Conservation (phyloP, 73 alveolate species). For the Symbiodinium pilosum region DNA sequence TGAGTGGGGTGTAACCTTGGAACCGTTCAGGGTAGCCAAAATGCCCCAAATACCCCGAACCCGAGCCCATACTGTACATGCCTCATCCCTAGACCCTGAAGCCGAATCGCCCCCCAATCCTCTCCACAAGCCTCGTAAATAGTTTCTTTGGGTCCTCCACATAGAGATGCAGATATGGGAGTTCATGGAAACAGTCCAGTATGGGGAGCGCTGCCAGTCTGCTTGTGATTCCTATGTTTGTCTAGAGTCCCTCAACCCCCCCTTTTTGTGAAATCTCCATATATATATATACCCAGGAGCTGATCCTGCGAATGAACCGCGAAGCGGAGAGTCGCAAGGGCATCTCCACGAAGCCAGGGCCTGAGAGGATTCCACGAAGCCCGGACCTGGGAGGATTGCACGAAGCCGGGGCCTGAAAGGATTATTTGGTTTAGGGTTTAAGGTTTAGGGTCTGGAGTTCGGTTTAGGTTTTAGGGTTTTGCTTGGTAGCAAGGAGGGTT, state of each 20-base stretch:
- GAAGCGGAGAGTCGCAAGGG: slow-evolving; percentile 94
- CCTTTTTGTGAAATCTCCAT: no score
- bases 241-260: no score
- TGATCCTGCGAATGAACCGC: slow-evolving; percentile 91
- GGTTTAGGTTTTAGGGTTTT: neutral
- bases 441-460: neutral
- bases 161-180: no score
- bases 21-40: no score
- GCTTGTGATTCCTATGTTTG: no score
- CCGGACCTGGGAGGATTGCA: neutral
- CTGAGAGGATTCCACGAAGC: neutral
- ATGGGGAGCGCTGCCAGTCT: no score
- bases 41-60: neutral
- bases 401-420: neutral
- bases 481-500: neutral
- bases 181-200: no score
- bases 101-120: no score
- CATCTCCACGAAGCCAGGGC: slow-evolving; percentile 56
- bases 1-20: no score
- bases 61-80: neutral
- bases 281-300: slow-evolving; percentile 22
- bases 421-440: neutral
- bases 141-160: no score
- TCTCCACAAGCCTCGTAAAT: neutral
- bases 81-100: neutral